Percentiles rank a stretch among this genome's conserved stretches.
phyloP scores from a whole-genome alignment of 1,139 yeast genomes.

The Taphrina communis region DNA sequence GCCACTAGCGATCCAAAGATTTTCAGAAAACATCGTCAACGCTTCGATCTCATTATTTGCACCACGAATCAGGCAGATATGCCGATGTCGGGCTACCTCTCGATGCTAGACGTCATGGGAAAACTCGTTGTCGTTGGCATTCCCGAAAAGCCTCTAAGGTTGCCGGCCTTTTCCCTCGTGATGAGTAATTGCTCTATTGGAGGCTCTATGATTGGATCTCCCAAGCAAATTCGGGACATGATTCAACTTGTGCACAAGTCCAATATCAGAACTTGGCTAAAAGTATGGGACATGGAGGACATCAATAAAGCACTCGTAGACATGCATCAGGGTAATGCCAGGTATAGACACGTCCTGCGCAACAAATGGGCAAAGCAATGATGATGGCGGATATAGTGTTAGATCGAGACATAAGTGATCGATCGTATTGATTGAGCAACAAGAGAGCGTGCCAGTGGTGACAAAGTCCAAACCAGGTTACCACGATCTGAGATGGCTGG shows the following conservation, averaged over 20 bases:
- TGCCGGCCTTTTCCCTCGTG: slow-evolving; percentile 40
- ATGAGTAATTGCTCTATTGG: slow-evolving; percentile 36
- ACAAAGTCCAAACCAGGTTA: no score
- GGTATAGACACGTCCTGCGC: slow-evolving; percentile 29
- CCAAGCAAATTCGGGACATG: slow-evolving; percentile 62
- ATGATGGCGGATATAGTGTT: no score
- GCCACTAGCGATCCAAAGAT: slow-evolving; percentile 55
- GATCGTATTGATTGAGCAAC: no score
- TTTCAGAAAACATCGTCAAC: slow-evolving; percentile 52
- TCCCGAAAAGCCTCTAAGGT: slow-evolving; percentile 36
- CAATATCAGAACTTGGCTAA: slow-evolving; percentile 64
- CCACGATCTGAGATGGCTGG: no score
- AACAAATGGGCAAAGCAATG: not conserved
- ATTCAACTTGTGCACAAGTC: slow-evolving; percentile 61
- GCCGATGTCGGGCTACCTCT: slow-evolving; percentile 52
- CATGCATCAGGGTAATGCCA: slow-evolving; percentile 31
- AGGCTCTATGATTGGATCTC: slow-evolving; percentile 55
- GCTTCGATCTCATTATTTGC: slow-evolving; percentile 59
- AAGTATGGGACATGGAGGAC: slow-evolving; percentile 61
- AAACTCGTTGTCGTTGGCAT: slow-evolving; percentile 43
- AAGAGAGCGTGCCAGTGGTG: no score
- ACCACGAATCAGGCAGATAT: slow-evolving; percentile 52
- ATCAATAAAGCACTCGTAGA: slow-evolving; percentile 46
- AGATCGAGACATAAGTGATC: no score
- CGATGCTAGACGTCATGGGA: slow-evolving; percentile 41